phyloP scores from a whole-genome alignment of 1,284 basidiomycete genomes.

The Rhizoctonia solani region DNA sequence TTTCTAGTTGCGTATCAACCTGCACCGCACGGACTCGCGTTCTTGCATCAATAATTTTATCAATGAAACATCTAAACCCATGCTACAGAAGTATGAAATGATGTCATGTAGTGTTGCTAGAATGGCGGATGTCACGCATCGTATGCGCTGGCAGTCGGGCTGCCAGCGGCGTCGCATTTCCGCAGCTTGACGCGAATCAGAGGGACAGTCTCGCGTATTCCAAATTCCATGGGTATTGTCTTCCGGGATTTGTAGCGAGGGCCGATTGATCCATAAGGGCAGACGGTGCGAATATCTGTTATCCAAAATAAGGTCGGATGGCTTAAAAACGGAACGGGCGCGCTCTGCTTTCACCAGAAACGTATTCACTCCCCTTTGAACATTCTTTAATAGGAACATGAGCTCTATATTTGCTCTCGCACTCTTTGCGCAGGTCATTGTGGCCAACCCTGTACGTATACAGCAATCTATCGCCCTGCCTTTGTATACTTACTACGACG shows the following conservation, averaged over 20 bases:
- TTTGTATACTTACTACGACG: no score
- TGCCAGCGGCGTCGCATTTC: neutral
- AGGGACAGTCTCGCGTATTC: neutral
- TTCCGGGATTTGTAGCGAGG: neutral
- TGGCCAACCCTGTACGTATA: slow-evolving; percentile 15
- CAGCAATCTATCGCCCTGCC: no score
- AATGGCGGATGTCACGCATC: neutral
- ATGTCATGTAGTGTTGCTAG: neutral
- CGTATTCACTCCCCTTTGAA: neutral
- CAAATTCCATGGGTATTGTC: neutral
- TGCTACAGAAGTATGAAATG: neutral
- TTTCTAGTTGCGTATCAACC: no score
- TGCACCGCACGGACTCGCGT: no score
- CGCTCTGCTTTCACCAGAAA: neutral
- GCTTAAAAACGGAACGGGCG: neutral
- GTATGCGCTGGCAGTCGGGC: slow-evolving; percentile 21
- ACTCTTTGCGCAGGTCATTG: slow-evolving; percentile 18
- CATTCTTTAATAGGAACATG: neutral
- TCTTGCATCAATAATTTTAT: neutral
- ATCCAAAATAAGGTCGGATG: neutral
- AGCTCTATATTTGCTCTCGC: slow-evolving; percentile 19
- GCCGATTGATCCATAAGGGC: neutral
- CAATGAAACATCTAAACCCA: neutral
- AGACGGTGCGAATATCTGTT: neutral
- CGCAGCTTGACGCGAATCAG: slow-evolving; percentile 18